Percentiles rank a stretch among this genome's conserved stretches.
Evolutionary conservation across 345 rosid genomes (phyloP).

Genomic region (Erodium maritimum): DNA sequence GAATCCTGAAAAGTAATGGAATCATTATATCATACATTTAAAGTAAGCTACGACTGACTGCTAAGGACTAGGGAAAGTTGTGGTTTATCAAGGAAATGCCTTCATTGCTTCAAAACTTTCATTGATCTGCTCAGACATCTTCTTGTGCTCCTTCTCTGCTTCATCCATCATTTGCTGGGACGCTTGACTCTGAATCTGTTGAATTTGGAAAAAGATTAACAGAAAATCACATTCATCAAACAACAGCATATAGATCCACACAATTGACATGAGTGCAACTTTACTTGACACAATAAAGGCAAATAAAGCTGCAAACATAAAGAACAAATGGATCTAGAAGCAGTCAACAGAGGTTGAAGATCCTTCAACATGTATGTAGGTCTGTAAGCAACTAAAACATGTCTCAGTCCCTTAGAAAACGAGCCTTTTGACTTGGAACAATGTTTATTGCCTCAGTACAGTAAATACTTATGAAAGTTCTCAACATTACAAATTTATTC

Average conservation of each 20-base stretch:
- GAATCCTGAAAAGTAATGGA: conserved; percentile 21
- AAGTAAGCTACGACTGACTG: neutral
- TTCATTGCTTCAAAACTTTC: conserved; percentile 31
- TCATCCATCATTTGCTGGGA: conserved; percentile 36
- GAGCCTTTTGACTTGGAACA: too few relatives aligned
- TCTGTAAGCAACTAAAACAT: too few relatives aligned
- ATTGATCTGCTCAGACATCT: conserved; percentile 26
- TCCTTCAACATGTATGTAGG: neutral
- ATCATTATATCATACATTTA: neutral
- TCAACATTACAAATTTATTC: neutral
- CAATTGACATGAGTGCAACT: neutral
- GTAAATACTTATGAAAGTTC: too few relatives aligned
- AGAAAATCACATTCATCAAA: neutral
- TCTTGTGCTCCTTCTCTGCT: conserved; percentile 38
- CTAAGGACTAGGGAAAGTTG: neutral
- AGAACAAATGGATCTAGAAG: neutral
- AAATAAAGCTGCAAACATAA: neutral
- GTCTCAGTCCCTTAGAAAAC: too few relatives aligned
- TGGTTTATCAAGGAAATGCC: conserved; percentile 13
- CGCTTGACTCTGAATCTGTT: conserved; percentile 35
- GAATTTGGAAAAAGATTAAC: neutral
- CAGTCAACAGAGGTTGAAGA: neutral
- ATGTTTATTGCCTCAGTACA: too few relatives aligned
- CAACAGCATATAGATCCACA: neutral
- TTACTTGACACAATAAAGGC: too few relatives aligned